A percentile compares a stretch with the other conserved stretches of the same genome.
Conservation (phyloP, 352 stramenopile species). For the Phytophthora colocasiae region DNA sequence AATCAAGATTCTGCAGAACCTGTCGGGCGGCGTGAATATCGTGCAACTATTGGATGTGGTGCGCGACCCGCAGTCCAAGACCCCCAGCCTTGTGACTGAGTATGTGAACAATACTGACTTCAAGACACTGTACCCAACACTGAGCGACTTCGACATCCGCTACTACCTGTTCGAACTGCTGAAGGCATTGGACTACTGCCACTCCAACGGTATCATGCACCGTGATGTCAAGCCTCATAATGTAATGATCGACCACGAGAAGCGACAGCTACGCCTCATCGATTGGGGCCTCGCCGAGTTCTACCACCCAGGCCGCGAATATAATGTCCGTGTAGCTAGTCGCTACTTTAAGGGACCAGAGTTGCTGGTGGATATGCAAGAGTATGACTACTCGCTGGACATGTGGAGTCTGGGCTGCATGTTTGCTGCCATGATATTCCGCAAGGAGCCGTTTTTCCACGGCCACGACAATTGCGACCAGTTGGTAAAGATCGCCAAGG, state of each 20-base stretch:
- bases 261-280: conserved; percentile 97
- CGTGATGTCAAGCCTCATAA: conserved; percentile 99
- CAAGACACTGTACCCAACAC: conserved; percentile 99
- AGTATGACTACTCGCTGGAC: conserved; percentile 99
- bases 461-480: conserved; percentile 99
- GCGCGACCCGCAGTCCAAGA: conserved; percentile 98
- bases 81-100: conserved; percentile 98
- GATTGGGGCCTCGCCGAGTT: conserved; percentile 99
- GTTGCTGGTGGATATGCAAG: conserved; percentile 98
- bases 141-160: conserved; percentile 98
- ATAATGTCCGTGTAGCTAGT: conserved; percentile 99
- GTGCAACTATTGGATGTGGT: conserved; percentile 99
- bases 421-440: conserved; percentile 99
- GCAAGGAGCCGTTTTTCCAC: conserved; percentile 99
- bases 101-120: conserved; percentile 99
- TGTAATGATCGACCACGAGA: conserved; percentile 99
- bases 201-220: conserved; percentile 99
- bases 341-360: conserved; percentile 99
- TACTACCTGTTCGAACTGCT: conserved; percentile 99
- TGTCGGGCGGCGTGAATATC: conserved; percentile 98
- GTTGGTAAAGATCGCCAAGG: conserved; percentile 99
- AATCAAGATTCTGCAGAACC: conserved; percentile 99
- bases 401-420: conserved; percentile 99
- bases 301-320: conserved; percentile 98
- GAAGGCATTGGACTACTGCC: conserved; percentile 98